Evolutionary conservation across 805 yeast genomes (phyloP), one percentile per base, ranked within the genome.

Genomic region (Pichia exigua): DNA sequence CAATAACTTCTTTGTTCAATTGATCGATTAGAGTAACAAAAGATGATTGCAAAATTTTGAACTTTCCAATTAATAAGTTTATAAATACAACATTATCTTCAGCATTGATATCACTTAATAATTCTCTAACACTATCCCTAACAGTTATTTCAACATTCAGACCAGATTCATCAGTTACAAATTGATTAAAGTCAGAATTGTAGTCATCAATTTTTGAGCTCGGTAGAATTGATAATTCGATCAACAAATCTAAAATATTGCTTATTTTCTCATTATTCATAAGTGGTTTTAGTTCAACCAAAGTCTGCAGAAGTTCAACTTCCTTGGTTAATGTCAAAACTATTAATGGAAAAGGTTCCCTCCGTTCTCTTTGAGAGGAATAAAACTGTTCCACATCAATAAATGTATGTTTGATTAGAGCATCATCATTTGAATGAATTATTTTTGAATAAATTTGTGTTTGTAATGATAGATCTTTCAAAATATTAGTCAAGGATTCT

Each of bases 91-190:
- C 49, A 10, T 76, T 69, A 55, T 79, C 82, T 0, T 47, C 45
- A 6, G 66, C 69, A 39, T 75, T 71, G 38, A 82, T 58, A 21
- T 79, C 82, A 0, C 77, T 66, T 6, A 87, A 56, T 35, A 79
- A 75, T 28, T 83, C 88, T 27, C 73, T 71, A 1, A 83, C 69
- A 0, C 85, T 75, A 46, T 82, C 85, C 49, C 98, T 76, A 1
- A 83, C 76, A 2, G 76, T 65, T 11, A 67, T 66, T 6, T 76
- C 78, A 0, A 82, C 69, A 0, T 83, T 69, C 32, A 90, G 73
- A 1, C 89, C 96, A 2, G 87, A 74, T 51, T 87, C 90, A 38
- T 80, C 84, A 2, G 90, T 78, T 7, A 88, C 86, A 64, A 80
- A 89, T 3, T 65, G 67, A 60, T 90, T 88, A 61, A 81, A 77